A percentile compares a stretch with the other conserved stretches of the same genome.
These are phyloP conservation scores for Monosporascus sp. DNA, from an alignment of 2,329 filamentous ascomycete genomes.

Conservation along the genomic window DNA sequence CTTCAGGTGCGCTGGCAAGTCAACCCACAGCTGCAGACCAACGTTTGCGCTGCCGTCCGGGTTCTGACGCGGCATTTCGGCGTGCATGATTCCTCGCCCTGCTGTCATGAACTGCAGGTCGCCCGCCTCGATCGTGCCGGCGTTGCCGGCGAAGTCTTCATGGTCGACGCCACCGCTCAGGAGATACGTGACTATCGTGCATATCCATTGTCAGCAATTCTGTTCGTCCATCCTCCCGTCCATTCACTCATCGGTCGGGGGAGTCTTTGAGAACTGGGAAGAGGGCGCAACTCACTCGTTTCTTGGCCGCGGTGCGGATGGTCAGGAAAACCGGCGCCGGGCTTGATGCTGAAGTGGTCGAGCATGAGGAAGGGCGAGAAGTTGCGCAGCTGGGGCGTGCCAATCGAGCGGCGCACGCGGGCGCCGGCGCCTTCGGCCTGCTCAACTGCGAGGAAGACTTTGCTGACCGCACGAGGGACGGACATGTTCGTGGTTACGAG, in stretches of 20 bases:
- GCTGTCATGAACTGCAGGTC: conserved; percentile 98
- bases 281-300: conserved; percentile 27
- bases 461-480: conserved; percentile 68
- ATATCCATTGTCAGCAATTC: conserved; percentile 32
- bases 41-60: conserved; percentile 71
- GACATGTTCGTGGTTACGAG: conserved; percentile 51
- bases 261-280: not conserved
- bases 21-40: conserved; percentile 93
- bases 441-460: conserved; percentile 78
- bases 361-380: conserved; percentile 95
- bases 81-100: conserved; percentile 85
- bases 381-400: conserved; percentile 75
- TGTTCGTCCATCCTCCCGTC: not conserved
- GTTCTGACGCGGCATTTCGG: conserved; percentile 86
- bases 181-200: conserved; percentile 68
- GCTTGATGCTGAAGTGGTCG: conserved; percentile 79
- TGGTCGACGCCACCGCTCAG: conserved; percentile 58
- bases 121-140: conserved; percentile 77
- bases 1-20: conserved; percentile 78
- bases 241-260: not conserved
- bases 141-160: conserved; percentile 35
- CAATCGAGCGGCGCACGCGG: conserved; percentile 79
- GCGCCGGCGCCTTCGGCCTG: conserved; percentile 87
- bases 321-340: conserved; percentile 84
- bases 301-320: conserved; percentile 82